phyloP scores from a whole-genome alignment of 305 asterid genomes.

The Fraxinus sp. region DNA sequence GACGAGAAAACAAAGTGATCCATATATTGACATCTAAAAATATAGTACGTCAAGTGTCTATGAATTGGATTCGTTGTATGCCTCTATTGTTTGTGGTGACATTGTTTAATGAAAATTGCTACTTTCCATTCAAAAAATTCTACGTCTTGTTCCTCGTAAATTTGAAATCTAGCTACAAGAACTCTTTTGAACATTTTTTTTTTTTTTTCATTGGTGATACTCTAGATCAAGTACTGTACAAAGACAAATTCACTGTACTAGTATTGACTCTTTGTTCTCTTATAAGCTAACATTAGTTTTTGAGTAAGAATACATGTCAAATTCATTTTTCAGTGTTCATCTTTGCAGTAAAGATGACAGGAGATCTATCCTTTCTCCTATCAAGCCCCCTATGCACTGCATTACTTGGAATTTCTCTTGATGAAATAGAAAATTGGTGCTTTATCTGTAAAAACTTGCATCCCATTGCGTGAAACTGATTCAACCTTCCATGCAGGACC shows the following conservation, averaged over 20 bases:
- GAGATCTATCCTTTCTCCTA: neutral
- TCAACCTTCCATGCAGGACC: constrained; percentile 80
- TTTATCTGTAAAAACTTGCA: constrained; percentile 43
- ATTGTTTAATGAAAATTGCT: too few species aligned
- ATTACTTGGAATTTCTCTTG: constrained; percentile 35
- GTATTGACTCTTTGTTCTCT: neutral
- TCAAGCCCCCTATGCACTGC: neutral
- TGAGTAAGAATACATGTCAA: neutral
- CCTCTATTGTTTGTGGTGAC: too few species aligned
- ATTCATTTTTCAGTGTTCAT: neutral
- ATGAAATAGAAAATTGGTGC: constrained; percentile 70
- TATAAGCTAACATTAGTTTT: neutral
- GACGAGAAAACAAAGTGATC: too few species aligned
- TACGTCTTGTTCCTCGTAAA: too few species aligned
- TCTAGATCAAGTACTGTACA: neutral
- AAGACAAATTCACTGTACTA: neutral
- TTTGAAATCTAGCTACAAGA: too few species aligned
- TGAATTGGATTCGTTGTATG: too few species aligned
- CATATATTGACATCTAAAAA: too few species aligned
- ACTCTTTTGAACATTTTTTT: too few species aligned
- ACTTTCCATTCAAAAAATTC: too few species aligned
- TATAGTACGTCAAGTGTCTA: too few species aligned
- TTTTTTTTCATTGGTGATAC: neutral
- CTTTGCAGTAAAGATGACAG: neutral
- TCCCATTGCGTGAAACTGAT: constrained; percentile 46